Percentiles rank a stretch among this genome's conserved stretches.
phyloP scores from a whole-genome alignment of 2,329 filamentous ascomycete species.

The Mycosphaerella arachidis region DNA sequence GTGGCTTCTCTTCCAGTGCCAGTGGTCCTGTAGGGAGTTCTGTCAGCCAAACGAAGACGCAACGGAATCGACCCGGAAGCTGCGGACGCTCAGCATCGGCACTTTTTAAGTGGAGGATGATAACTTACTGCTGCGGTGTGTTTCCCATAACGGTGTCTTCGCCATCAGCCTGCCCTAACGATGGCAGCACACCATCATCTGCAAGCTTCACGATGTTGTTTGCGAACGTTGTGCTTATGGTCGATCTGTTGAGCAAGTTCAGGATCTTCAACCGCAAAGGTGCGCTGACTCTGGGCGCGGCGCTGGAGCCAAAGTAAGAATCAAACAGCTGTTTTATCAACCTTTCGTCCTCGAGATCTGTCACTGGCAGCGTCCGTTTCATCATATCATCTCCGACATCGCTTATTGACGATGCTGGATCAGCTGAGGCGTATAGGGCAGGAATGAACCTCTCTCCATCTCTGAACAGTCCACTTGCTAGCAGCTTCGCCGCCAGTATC shows the following conservation, averaged over 20 bases:
- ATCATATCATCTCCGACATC: conserved; percentile 85
- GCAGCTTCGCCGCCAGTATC: conserved; percentile 62
- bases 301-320: conserved; percentile 63
- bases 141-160: conserved; percentile 32
- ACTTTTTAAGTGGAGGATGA: not conserved
- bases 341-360: conserved; percentile 65
- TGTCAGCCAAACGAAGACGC: conserved; percentile 12
- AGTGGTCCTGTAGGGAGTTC: conserved; percentile 32
- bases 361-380: conserved; percentile 65
- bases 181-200: conserved; percentile 56
- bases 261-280: conserved; percentile 75
- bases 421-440: conserved; percentile 76
- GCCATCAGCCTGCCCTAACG: conserved; percentile 21
- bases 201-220: conserved; percentile 66
- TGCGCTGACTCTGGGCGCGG: conserved; percentile 51
- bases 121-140: conserved; percentile 24
- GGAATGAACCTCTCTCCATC: conserved; percentile 80
- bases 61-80: not conserved
- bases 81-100: conserved; percentile 16
- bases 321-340: conserved; percentile 65
- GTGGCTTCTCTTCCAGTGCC: conserved; percentile 65
- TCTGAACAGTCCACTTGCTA: conserved; percentile 80
- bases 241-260: conserved; percentile 70
- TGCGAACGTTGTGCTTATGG: conserved; percentile 65
- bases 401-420: conserved; percentile 73